Evolutionary conservation across 179 eudicot genomes (phyloP).

Genomic region (Vitellaria paradoxa): DNA sequence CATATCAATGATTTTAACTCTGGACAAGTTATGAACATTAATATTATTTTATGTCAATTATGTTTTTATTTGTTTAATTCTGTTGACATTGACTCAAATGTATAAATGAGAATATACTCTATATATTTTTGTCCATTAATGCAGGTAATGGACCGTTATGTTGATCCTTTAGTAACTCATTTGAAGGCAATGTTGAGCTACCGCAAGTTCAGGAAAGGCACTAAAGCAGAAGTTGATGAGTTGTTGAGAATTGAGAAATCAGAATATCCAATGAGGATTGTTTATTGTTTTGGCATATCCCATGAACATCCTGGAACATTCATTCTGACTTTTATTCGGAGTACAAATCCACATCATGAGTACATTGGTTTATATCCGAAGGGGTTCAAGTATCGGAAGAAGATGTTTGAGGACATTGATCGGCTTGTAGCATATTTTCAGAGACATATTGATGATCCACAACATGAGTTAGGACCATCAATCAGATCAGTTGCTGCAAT

Average conservation of each 20-base stretch:
- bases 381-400: conserved; percentile 88
- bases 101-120: neutral
- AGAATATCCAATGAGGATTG: conserved; percentile 70
- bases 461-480: conserved; percentile 62
- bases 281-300: conserved; percentile 90
- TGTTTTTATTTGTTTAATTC: neutral
- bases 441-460: conserved; percentile 87
- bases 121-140: neutral
- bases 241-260: conserved; percentile 62
- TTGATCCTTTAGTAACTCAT: conserved; percentile 87
- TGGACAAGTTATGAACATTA: neutral
- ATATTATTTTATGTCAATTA: neutral
- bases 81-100: neutral
- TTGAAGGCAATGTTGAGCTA: conserved; percentile 82
- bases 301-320: conserved; percentile 97
- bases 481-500: conserved; percentile 89
- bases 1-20: neutral
- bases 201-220: conserved; percentile 83
- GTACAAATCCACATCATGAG: conserved; percentile 95
- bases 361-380: conserved; percentile 86
- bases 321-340: conserved; percentile 78
- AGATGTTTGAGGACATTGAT: conserved; percentile 83
- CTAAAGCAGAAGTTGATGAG: conserved; percentile 94
- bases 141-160: conserved; percentile 97
- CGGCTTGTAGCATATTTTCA: conserved; percentile 89